Conservation (phyloP, 2,329 filamentous ascomycete genomes). For the Trichoderma gracile region DNA sequence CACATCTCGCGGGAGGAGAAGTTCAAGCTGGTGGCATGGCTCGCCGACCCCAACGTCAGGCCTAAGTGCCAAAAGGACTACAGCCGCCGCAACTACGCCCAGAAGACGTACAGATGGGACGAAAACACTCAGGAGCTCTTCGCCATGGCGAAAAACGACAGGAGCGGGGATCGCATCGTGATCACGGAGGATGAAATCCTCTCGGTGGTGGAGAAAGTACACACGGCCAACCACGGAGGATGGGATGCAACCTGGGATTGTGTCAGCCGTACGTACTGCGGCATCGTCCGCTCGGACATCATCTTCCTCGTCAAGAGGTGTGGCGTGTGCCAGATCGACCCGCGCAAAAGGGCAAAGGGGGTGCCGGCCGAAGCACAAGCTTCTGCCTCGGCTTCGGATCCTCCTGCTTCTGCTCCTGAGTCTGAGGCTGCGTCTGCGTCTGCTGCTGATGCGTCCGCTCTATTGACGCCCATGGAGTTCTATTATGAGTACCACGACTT, state of each 20-base stretch:
- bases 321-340: constrained; percentile 14
- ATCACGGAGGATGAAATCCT: constrained; percentile 26
- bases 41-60: background rate
- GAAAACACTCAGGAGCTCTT: background rate
- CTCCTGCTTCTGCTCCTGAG: background rate
- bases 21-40: background rate
- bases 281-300: constrained; percentile 27
- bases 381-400: background rate
- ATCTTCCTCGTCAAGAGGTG: constrained; percentile 28
- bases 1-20: background rate
- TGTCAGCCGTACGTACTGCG: constrained; percentile 25
- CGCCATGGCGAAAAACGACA: constrained; percentile 5
- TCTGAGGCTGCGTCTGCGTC: background rate
- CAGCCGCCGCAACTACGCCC: constrained; percentile 28
- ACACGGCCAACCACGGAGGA: constrained; percentile 25
- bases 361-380: background rate
- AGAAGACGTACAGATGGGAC: constrained; percentile 27
- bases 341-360: constrained; percentile 9
- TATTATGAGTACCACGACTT: background rate
- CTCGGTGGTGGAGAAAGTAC: constrained; percentile 21
- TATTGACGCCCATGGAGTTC: too few relatives aligned
- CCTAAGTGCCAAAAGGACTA: constrained; percentile 23
- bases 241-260: constrained; percentile 29
- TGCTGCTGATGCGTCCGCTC: too few relatives aligned
- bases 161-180: constrained; percentile 6